These are phyloP conservation scores for Tetrahymena elliotti DNA, from an alignment of 73 alveolate genomes.

Conservation along the genomic window DNA sequence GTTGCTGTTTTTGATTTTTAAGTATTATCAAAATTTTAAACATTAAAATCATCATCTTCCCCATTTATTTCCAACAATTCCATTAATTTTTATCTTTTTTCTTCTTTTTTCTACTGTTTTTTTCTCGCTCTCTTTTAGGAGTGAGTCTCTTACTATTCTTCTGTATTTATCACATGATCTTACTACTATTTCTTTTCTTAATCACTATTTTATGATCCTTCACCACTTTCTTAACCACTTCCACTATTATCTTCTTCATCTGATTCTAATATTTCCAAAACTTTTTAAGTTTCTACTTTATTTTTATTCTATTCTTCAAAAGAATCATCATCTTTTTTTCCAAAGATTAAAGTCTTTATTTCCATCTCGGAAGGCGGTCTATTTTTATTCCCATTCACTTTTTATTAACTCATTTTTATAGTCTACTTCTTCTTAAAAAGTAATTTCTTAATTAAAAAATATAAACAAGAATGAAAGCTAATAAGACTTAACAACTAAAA, in stretches of 20 bases:
- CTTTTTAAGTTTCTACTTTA: neutral
- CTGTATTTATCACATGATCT: neutral
- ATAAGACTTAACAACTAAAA: neutral
- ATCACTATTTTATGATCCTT: neutral
- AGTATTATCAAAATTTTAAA: neutral
- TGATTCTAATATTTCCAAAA: neutral
- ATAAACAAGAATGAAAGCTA: neutral
- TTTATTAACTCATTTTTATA: neutral
- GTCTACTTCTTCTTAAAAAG: neutral
- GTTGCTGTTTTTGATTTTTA: neutral
- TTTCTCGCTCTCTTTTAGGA: neutral
- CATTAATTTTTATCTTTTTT: neutral
- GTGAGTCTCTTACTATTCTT: neutral
- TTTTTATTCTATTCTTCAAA: neutral
- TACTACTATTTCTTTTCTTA: no score
- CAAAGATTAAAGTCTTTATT: neutral
- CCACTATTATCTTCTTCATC: neutral
- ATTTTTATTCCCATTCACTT: neutral
- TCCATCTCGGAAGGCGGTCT: neutral
- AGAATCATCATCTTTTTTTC: neutral
- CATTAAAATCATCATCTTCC: neutral
- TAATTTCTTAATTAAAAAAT: neutral
- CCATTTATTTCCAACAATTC: neutral
- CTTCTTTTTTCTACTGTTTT: neutral
- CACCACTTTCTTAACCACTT: neutral